Evolutionary conservation across 2,329 filamentous ascomycete genomes (phyloP), one percentile per base, ranked within the genome.

Genomic region (Hymenoscyphus occultus): DNA sequence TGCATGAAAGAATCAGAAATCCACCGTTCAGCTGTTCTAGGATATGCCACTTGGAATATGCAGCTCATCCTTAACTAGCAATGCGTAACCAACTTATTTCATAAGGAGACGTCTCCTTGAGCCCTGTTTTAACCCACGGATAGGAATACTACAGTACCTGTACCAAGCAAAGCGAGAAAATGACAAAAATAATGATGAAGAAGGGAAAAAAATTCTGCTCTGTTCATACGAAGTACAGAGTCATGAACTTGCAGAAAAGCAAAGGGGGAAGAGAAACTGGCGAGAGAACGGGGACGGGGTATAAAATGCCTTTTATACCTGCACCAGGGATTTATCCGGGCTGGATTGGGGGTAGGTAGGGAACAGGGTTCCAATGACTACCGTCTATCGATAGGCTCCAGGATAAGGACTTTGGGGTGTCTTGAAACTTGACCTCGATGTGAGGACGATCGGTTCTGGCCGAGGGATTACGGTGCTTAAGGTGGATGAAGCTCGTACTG

Each of bases 371-470:
- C 22, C 6, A 10, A 10, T 10, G 22, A 51, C n/a, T 51, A 51
- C 45, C 45, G 45, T 51, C n/a, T 19, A 51, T 22, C 45, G 45
- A 51, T 51, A 51, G 45, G 45, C 45, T 51, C 45, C n/a, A 51
- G 45, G 45, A 51, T 51, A 19, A 28, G 45, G 35, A 51, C 19
- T 12, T 51, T 22, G 19, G 45, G 45, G 12, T 12, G 22, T 51
- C 19, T 51, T 51, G 45, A 51, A 51, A 51, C 45, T 10, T 35
- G 28, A 28, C 35, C 35, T 7, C 9, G 35, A 7, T 35, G 35
- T 6, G 35, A 35, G 45, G 5, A 12, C 9, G n/a, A 51, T 16
- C n/a, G 45, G 45, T 28, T 51, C n/a, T 51, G n/a, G 45, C 45
- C n/a, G 45, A 51, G 45, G 5, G 14, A 5, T 12, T 3, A 22